A percentile compares a stretch with the other conserved stretches of the same genome.
Evolutionary conservation across 2,329 filamentous ascomycete species (phyloP).

Genomic region (Aspergillus pseudonomiae): DNA sequence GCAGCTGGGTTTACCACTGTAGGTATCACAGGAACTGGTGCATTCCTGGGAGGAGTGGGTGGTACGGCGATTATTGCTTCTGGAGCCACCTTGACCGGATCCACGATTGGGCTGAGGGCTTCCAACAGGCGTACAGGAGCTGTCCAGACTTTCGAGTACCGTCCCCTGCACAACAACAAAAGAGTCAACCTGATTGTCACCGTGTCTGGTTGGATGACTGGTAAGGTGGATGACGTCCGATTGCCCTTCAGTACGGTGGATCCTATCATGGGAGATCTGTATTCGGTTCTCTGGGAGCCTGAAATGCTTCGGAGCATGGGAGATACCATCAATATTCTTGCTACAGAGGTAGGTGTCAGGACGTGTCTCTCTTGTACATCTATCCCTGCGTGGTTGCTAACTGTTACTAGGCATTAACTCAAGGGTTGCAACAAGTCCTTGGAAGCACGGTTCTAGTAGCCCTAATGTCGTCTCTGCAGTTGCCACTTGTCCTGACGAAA

Average conservation of each 20-base stretch:
- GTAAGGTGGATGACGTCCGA: constrained; percentile 94
- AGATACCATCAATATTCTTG: constrained; percentile 96
- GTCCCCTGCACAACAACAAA: constrained; percentile 97
- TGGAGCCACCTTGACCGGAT: constrained; percentile 80
- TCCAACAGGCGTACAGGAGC: constrained; percentile 86
- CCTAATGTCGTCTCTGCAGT: constrained; percentile 87
- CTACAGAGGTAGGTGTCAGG: constrained; percentile 74
- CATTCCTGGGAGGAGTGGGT: constrained; percentile 87
- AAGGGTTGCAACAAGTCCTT: constrained; percentile 92
- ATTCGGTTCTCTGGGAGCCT: constrained; percentile 95
- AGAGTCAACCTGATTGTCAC: constrained; percentile 94
- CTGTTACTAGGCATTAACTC: constrained; percentile 74
- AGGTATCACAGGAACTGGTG: constrained; percentile 83
- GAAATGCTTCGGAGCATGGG: constrained; percentile 98
- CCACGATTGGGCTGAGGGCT: constrained; percentile 81
- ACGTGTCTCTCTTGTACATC: not conserved
- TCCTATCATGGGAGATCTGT: constrained; percentile 96
- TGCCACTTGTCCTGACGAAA: constrained; percentile 92
- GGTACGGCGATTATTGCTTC: constrained; percentile 95
- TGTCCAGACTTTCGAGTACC: constrained; percentile 95
- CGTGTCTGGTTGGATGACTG: constrained; percentile 96
- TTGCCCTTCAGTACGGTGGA: constrained; percentile 95
- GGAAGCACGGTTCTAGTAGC: constrained; percentile 85
- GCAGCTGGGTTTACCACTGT: constrained; percentile 95
- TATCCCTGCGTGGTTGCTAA: constrained; percentile 28